Evolutionary conservation across 2,329 filamentous ascomycete genomes (phyloP), one percentile per base, ranked within the genome.

Genomic region (Aureobasidium leucospermi): DNA sequence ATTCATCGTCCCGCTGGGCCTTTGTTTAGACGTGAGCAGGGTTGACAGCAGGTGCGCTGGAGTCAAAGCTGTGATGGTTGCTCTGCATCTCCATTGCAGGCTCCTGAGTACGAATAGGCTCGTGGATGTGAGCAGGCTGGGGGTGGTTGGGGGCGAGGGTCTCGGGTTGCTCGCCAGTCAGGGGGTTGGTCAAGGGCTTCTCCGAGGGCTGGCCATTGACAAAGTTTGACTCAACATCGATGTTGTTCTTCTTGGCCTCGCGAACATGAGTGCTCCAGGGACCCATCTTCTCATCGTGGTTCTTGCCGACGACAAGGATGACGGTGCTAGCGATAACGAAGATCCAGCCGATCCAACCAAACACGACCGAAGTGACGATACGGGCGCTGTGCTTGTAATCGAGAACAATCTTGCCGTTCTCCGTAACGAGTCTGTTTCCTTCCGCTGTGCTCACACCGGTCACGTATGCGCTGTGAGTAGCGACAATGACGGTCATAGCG

Each of bases 271-370:
- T 69, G 8, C 72, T 73, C 62, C 73, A 73, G 3, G 74, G 72
- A 2, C 75, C 74, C 41, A 67, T 66, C 28, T 65, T 60, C 45
- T 75, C 74, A 58, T 72, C 72, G 61, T 77, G 71, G 13, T 65
- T 62, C 58, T 75, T 67, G n/a, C 68, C 70, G 13, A 67, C 63
- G 69, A 73, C 76, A 29, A 77, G 64, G 1, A 77, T 59, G 16
- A 70, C 65, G 16, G 73, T 73, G 64, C 75, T 76, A 45, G 59
- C 38, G 48, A 56, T 15, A 16, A 56, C 51, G 29, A 56, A 45
- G 1, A 81, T 60, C 65, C 76, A 75, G 0, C 81, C 81, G 0
- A 76, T 70, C 81, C 81, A 84, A 15, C 79, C 64, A 23, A 83
- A 77, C 0, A 82, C 78, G 3, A 78, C 75, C 41, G 77, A 77